Conservation (phyloP, 108 stramenopile genomes). For the Nannochloropsis gaditana region DNA sequence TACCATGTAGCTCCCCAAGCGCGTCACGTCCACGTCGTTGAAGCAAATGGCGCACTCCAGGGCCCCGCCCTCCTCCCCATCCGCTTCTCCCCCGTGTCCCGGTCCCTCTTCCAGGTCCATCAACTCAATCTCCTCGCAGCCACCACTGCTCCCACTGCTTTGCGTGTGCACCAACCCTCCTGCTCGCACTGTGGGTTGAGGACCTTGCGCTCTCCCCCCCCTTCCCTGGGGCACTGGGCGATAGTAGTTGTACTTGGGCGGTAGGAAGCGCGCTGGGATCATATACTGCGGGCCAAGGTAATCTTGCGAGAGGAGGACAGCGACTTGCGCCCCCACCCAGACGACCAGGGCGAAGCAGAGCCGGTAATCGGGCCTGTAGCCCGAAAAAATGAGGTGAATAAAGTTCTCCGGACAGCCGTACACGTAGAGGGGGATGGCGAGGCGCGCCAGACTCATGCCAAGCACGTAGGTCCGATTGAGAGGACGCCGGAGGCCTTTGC, state of each 20-base stretch:
- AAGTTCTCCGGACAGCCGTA: conserved; percentile 77
- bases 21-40: conserved; percentile 65
- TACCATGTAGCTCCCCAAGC: conserved; percentile 10
- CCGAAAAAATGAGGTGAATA: conserved; percentile 61
- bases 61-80: not conserved
- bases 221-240: conserved; percentile 67
- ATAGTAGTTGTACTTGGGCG: conserved; percentile 84
- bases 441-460: conserved; percentile 73
- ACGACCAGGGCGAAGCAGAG: conserved; percentile 63
- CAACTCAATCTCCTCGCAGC: not conserved
- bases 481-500: conserved; percentile 69
- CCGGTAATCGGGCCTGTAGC: conserved; percentile 58
- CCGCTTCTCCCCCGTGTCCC: not conserved
- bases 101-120: not conserved
- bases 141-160: conserved; percentile 1
- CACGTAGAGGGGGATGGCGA: conserved; percentile 82
- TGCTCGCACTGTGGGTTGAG: not conserved
- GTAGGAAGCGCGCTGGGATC: conserved; percentile 80
- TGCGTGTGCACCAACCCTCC: conserved; percentile 5
- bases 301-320: conserved; percentile 66
- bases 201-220: not conserved
- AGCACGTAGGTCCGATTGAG: conserved; percentile 73
- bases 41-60: conserved; percentile 83
- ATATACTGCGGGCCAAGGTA: conserved; percentile 82
- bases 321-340: conserved; percentile 77